Percentiles rank a stretch among this genome's conserved stretches.
Evolutionary conservation across 2,329 filamentous ascomycete genomes (phyloP).

Genomic region (Pseudocercospora ulei): DNA sequence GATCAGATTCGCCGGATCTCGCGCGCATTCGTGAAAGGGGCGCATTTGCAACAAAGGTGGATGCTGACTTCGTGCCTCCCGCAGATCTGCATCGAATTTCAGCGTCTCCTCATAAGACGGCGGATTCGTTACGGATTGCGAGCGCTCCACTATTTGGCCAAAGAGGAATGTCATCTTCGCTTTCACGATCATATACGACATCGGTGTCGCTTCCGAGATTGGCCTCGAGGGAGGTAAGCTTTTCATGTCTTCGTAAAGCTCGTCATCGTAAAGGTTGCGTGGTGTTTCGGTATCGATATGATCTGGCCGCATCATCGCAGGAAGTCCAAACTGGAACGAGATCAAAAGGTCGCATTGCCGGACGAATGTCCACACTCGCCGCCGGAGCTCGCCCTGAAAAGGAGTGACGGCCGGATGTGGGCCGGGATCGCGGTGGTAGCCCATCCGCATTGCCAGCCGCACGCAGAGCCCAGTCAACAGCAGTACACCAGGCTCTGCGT

Average conservation of each 20-base stretch:
- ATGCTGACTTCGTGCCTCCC: slow-evolving; percentile 53
- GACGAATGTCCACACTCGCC: slow-evolving; percentile 56
- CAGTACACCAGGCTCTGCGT: slow-evolving; percentile 60
- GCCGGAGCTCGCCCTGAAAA: slow-evolving; percentile 64
- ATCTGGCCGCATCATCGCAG: slow-evolving; percentile 59
- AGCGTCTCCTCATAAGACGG: slow-evolving; percentile 52
- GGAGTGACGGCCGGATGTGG: slow-evolving; percentile 63
- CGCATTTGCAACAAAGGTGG: slow-evolving; percentile 71
- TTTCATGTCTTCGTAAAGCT: slow-evolving; percentile 61
- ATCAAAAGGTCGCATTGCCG: slow-evolving; percentile 66
- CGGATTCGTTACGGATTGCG: slow-evolving; percentile 52
- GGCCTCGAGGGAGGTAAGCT: slow-evolving; percentile 58
- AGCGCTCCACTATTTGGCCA: slow-evolving; percentile 59
- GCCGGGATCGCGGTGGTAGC: slow-evolving; percentile 67
- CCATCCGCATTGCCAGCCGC: slow-evolving; percentile 59
- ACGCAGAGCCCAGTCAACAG: slow-evolving; percentile 52
- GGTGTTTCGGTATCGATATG: slow-evolving; percentile 68
- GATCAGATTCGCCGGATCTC: slow-evolving; percentile 59
- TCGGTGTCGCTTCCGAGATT: slow-evolving; percentile 60
- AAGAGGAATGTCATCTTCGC: slow-evolving; percentile 58
- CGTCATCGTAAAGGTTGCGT: slow-evolving; percentile 71
- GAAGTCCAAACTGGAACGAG: slow-evolving; percentile 58
- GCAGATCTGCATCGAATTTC: slow-evolving; percentile 50
- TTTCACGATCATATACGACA: slow-evolving; percentile 71
- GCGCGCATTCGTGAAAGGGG: slow-evolving; percentile 60